Conservation (phyloP, 2,329 filamentous ascomycete genomes). For the Myriosclerotinia duriaeana region DNA sequence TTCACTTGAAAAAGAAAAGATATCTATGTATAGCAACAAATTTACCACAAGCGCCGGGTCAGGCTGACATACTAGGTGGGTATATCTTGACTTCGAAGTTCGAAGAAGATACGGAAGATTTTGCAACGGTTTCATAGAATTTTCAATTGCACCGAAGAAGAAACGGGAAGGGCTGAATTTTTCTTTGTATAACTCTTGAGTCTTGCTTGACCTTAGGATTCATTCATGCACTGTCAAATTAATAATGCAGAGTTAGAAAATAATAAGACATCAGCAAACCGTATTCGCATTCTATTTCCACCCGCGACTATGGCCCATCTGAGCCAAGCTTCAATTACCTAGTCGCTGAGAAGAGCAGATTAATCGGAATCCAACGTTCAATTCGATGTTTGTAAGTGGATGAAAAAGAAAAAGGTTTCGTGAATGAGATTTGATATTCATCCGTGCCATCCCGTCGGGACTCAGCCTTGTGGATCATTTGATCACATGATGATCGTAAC, state of each 20-base stretch:
- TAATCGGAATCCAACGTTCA: not conserved
- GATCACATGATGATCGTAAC: not conserved
- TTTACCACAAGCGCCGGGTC: not conserved
- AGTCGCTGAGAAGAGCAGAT: not conserved
- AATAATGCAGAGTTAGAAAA: not conserved
- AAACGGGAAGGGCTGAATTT: slow-evolving; percentile 1
- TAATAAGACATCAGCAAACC: not conserved
- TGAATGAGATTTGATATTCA: not conserved
- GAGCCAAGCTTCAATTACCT: slow-evolving; percentile 1
- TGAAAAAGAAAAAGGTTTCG: not conserved
- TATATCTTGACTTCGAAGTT: slow-evolving; percentile 3
- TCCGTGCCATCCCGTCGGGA: not conserved
- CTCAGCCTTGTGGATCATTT: slow-evolving; percentile 17
- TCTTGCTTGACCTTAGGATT: too few species aligned
- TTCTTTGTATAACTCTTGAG: slow-evolving; percentile 13
- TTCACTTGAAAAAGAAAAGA: slow-evolving; percentile 13
- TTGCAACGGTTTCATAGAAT: not conserved
- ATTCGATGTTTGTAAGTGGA: not conserved
- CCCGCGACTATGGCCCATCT: not conserved
- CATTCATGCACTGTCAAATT: slow-evolving; percentile 1
- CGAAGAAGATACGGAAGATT: slow-evolving; percentile 13
- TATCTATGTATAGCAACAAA: not conserved
- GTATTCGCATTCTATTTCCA: not conserved
- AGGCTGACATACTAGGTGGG: not conserved
- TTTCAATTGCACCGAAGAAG: not conserved